Evolutionary conservation across 805 yeast genomes (phyloP).

Genomic region (Candida patagonica): DNA sequence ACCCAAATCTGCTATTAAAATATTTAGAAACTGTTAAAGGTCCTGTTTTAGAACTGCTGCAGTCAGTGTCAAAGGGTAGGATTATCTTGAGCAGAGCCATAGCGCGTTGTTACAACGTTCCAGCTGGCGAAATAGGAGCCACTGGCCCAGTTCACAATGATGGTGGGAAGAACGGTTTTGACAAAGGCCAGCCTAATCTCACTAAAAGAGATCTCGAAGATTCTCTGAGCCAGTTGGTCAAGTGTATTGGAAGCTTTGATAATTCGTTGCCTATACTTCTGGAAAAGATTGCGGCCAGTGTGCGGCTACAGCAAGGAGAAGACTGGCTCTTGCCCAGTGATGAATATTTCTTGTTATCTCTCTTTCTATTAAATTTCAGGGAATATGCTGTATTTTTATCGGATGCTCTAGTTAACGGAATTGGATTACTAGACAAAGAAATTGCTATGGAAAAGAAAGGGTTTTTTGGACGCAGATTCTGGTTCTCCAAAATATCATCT

Average conservation of each 20-base stretch:
- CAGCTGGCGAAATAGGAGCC: conserved; percentile 2
- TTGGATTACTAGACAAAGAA: conserved; percentile 27
- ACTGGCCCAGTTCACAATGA: background rate
- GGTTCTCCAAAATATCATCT: conserved; percentile 36
- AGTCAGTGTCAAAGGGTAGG: conserved; percentile 28
- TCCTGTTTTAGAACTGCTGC: conserved; percentile 30
- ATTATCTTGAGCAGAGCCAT: conserved; percentile 28
- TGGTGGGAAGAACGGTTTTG: background rate
- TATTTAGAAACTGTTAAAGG: conserved; percentile 26
- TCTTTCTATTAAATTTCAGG: conserved; percentile 40
- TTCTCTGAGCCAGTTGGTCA: conserved; percentile 25
- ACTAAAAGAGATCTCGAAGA: conserved; percentile 3
- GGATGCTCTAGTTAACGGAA: conserved; percentile 26
- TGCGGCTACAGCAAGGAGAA: conserved; percentile 12
- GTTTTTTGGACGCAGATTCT: conserved; percentile 31
- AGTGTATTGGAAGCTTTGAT: conserved; percentile 31
- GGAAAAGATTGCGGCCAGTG: conserved; percentile 17
- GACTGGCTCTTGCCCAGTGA: conserved; percentile 37
- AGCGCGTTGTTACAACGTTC: conserved; percentile 35
- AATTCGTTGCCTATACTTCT: conserved; percentile 29
- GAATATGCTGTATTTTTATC: conserved; percentile 30
- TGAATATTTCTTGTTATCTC: conserved; percentile 41
- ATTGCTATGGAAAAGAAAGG: conserved; percentile 28
- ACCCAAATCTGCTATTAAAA: conserved; percentile 25
- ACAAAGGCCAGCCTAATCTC: conserved; percentile 4